These are phyloP conservation scores for Candida alai DNA, from an alignment of 805 yeast genomes.

Conservation along the genomic window DNA sequence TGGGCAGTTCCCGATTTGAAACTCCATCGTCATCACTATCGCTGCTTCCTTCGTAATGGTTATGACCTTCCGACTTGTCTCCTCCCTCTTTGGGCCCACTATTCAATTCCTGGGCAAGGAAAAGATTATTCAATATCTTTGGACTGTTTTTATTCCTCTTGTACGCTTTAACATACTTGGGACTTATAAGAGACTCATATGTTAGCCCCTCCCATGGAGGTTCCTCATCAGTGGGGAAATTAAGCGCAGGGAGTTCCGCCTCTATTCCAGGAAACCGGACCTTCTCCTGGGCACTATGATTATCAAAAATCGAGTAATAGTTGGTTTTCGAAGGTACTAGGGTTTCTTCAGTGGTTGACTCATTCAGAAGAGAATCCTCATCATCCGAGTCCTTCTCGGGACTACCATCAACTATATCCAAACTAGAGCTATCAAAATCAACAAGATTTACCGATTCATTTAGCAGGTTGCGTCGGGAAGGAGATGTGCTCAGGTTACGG, in stretches of 20 bases:
- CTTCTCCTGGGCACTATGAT: conserved; percentile 13
- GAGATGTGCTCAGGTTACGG: too few species aligned
- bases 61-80: conserved; percentile 5
- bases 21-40: conserved; percentile 3
- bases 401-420: too few species aligned
- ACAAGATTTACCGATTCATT: too few species aligned
- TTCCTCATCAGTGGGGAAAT: conserved; percentile 10
- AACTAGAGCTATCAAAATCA: too few species aligned
- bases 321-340: conserved; percentile 8
- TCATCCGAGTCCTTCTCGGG: too few species aligned
- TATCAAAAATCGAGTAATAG: conserved; percentile 7
- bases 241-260: conserved; percentile 4
- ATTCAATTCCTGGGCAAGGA: conserved; percentile 61
- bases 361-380: too few species aligned
- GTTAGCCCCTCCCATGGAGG: conserved; percentile 30
- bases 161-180: conserved; percentile 52
- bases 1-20: background rate
- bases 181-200: conserved; percentile 41
- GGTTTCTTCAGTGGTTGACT: too few species aligned
- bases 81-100: conserved; percentile 5
- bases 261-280: conserved; percentile 15
- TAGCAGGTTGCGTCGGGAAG: too few species aligned
- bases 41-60: background rate
- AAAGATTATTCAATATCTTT: conserved; percentile 46
- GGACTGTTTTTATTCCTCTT: conserved; percentile 46